phyloP scores from a whole-genome alignment of 371 early-diverging fungal genomes.

The Globomyces sp. region DNA sequence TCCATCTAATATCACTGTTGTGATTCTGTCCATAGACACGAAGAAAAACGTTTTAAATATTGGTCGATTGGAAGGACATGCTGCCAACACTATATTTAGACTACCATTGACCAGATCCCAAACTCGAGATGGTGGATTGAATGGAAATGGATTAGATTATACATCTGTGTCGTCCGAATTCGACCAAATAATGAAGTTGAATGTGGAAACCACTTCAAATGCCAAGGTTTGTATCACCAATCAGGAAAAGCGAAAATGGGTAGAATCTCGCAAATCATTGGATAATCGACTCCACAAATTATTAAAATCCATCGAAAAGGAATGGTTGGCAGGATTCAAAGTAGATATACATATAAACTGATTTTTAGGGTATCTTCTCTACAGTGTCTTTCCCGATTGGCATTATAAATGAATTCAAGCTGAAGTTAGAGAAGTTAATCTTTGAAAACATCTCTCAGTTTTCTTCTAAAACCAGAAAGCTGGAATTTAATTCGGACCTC shows the following conservation, averaged over 20 bases:
- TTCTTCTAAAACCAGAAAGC: neutral
- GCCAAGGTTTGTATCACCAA: slow-evolving; percentile 42
- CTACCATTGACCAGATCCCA: slow-evolving; percentile 66
- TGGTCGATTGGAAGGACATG: too few relatives aligned
- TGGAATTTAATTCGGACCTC: slow-evolving; percentile 1
- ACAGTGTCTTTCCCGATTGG: neutral
- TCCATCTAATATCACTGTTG: too few relatives aligned
- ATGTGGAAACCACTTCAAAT: slow-evolving; percentile 47
- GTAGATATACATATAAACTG: slow-evolving; percentile 15
- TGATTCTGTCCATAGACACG: slow-evolving; percentile 17
- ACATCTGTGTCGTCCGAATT: slow-evolving; percentile 46
- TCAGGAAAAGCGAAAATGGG: slow-evolving; percentile 73
- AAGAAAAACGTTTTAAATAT: slow-evolving; percentile 29
- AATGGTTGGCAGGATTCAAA: slow-evolving; percentile 82
- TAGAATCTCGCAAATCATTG: slow-evolving; percentile 64
- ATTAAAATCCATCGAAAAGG: slow-evolving; percentile 61
- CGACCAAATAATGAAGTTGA: slow-evolving; percentile 56
- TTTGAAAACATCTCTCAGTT: neutral
- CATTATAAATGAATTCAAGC: slow-evolving; percentile 4
- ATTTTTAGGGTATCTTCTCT: neutral
- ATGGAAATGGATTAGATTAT: slow-evolving; percentile 36
- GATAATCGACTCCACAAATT: slow-evolving; percentile 65
- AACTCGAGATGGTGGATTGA: slow-evolving; percentile 44
- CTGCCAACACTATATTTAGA: slow-evolving; percentile 56
- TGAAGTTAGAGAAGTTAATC: neutral